phyloP scores from a whole-genome alignment of 148 eudicot species.

The Cornus controversa region DNA sequence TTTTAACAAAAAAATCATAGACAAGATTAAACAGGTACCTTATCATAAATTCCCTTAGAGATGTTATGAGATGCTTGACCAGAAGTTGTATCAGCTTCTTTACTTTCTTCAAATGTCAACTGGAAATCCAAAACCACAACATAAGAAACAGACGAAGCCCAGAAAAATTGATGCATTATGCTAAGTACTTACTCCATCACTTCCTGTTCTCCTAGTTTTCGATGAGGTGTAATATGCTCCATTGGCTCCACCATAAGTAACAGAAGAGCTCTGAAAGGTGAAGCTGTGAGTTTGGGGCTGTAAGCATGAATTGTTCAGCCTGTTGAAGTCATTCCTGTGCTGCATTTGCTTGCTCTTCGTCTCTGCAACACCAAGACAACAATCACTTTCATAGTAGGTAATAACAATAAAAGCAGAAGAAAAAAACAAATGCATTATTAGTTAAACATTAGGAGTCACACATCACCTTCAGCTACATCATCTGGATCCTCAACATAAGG shows the following conservation, averaged over 20 bases:
- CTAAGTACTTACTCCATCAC: constrained; percentile 72
- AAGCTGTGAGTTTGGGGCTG: constrained; percentile 60
- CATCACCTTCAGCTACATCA: constrained; percentile 65
- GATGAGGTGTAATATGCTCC: constrained; percentile 76
- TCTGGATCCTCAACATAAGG: constrained; percentile 73
- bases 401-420: neutral
- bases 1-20: no score
- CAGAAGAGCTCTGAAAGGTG: constrained; percentile 76
- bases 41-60: constrained; percentile 41
- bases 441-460: neutral
- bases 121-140: constrained; percentile 21
- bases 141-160: constrained; percentile 6
- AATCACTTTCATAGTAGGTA: neutral
- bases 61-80: constrained; percentile 82
- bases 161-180: neutral
- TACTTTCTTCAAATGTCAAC: constrained; percentile 74
- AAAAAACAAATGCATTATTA: neutral
- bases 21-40: constrained; percentile 42
- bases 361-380: constrained; percentile 38
- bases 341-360: constrained; percentile 47
- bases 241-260: constrained; percentile 83
- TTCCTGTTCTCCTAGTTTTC: constrained; percentile 61
- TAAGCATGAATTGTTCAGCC: constrained; percentile 29
- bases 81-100: constrained; percentile 83
- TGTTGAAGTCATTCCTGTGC: constrained; percentile 35